Base-by-base conservation (phyloP, 2,329 filamentous ascomycete genomes). In the Colletotrichum caudatum region DNA sequence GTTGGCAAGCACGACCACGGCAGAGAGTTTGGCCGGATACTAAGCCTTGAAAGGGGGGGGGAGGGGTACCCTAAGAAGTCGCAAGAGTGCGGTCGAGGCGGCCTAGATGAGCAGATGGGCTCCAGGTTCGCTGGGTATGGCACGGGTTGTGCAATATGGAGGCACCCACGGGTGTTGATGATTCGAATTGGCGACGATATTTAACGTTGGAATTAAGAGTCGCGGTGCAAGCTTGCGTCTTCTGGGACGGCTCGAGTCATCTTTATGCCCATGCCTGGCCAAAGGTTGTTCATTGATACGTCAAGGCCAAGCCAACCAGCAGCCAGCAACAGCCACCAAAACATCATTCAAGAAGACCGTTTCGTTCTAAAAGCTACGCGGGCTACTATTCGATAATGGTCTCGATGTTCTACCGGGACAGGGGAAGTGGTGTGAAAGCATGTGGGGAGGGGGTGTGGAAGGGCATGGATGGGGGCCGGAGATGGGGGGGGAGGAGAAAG, bases 181-280 rank as follows among this genome's bases (percentile, higher is more conserved):
- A 20, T 69, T 41, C 46, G 58, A 39, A 64, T 71, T 69, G 60
- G 65, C 65, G 65, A 71, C 69, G 44, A 60, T 64, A 57, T 54
- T 60, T 69, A 60, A 69, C 66, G 69, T 60, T 64, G 46, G 54
- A 53, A 60, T 50, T 60, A 60, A 51, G 64, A 68, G 14, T 68
- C 65, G 44, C 37, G 62, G 35, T 64, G 51, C 44, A 68, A 63
- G 53, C 37, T 69, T 60, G 37, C 46, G 20, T n/a, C 59, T 69
- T 64, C 48, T 65, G 69, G 69, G 64, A 69, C 69, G 69, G 59
- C 69, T 71, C 54, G 69, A 71, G 69, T 71, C 69, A 71, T 69
- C 59, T 46, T 29, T 60, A 60, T 71, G 59, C 39, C 39, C 41
- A 50, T 46, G 66, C 29, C 69, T 46, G 51, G 65, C 60, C 51